Percentiles rank a stretch among this genome's conserved stretches.
These are phyloP conservation scores for Parasitella parasitica DNA, from an alignment of 371 early-diverging fungal species.

Conservation along the genomic window DNA sequence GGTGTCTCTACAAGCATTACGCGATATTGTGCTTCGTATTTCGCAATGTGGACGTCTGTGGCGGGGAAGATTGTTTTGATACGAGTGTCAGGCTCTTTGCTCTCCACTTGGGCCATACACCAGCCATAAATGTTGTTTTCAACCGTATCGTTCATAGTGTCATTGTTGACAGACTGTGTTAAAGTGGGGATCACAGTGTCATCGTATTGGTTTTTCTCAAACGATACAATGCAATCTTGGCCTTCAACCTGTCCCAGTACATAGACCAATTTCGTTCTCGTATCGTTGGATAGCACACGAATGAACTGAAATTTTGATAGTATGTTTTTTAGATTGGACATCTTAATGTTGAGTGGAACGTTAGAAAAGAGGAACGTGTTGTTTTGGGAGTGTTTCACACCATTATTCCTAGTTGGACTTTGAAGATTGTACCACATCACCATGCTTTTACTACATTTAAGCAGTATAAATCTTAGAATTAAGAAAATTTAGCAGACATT, in stretches of 20 bases:
- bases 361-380: too few species aligned
- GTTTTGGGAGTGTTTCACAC: too few species aligned
- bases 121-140: constrained; percentile 68
- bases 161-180: constrained; percentile 5
- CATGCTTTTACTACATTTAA: too few species aligned
- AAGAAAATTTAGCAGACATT: too few species aligned
- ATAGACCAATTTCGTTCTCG: constrained; percentile 36
- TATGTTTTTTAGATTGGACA: constrained; percentile 10
- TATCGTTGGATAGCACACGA: constrained; percentile 41
- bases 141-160: constrained; percentile 27
- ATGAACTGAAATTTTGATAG: constrained; percentile 33
- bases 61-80: constrained; percentile 66
- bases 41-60: constrained; percentile 68
- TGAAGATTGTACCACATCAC: too few species aligned
- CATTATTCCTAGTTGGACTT: too few species aligned
- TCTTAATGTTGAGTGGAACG: too few species aligned
- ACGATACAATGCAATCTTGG: constrained; percentile 34
- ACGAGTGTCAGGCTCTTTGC: constrained; percentile 48
- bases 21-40: constrained; percentile 68
- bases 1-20: constrained; percentile 61
- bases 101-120: constrained; percentile 40
- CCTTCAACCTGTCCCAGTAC: constrained; percentile 32
- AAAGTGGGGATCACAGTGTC: constrained; percentile 31
- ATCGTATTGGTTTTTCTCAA: constrained; percentile 59
- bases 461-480: too few species aligned